Conservation (phyloP, 2,329 filamentous ascomycete genomes). For the Pseudogymnoascus sp. region DNA sequence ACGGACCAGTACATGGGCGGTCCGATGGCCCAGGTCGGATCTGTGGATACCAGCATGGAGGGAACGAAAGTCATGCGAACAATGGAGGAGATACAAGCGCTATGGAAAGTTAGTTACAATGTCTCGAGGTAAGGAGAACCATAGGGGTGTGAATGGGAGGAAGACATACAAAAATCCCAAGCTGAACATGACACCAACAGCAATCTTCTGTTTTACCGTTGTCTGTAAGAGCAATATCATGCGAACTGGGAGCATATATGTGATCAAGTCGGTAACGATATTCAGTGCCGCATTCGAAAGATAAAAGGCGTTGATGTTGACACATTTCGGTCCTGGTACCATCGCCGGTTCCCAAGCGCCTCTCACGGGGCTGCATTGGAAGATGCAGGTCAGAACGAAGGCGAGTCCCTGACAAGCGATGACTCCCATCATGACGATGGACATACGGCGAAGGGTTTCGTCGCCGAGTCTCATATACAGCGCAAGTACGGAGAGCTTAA, state of each 20-base stretch:
- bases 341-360: conserved; percentile 32
- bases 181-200: conserved; percentile 34
- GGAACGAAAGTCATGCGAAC: conserved; percentile 38
- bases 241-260: conserved; percentile 36
- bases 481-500: conserved; percentile 39
- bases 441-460: conserved; percentile 27
- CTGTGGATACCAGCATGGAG: conserved; percentile 30
- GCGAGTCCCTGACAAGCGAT: conserved; percentile 32
- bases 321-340: conserved; percentile 25
- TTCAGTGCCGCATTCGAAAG: conserved; percentile 38
- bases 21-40: conserved; percentile 30
- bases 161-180: conserved; percentile 10
- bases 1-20: conserved; percentile 38
- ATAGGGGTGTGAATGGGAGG: background rate
- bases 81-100: conserved; percentile 38
- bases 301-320: conserved; percentile 39
- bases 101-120: conserved; percentile 15
- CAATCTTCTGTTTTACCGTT: conserved; percentile 36
- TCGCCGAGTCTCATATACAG: conserved; percentile 38
- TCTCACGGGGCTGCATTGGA: conserved; percentile 35
- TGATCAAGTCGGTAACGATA: conserved; percentile 37
- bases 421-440: conserved; percentile 33
- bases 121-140: background rate
- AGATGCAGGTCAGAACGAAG: conserved; percentile 34
- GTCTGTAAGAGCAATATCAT: conserved; percentile 36